Conservation (phyloP, 108 stramenopile species). For the Discostella stelligeroides region DNA sequence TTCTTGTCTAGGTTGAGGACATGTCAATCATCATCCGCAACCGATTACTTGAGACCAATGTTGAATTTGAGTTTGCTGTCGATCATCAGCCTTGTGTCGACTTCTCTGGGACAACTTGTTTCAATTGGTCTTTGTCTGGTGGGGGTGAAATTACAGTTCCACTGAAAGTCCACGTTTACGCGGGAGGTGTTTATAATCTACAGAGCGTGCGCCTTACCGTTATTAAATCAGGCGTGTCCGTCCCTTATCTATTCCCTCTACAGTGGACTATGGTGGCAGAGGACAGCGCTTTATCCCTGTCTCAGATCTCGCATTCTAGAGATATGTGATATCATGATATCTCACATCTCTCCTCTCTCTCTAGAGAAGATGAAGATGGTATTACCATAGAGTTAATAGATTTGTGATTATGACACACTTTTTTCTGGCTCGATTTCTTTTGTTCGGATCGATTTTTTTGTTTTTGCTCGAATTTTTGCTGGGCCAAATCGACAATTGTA, state of each 20-base stretch:
- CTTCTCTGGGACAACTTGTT: constrained; percentile 58
- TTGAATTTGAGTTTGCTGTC: constrained; percentile 66
- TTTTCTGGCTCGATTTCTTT: too few species aligned
- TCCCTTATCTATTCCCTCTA: constrained; percentile 53
- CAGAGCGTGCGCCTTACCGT: constrained; percentile 58
- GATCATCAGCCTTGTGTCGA: constrained; percentile 57
- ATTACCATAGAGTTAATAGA: too few species aligned
- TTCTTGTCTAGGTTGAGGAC: constrained; percentile 43
- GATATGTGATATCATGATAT: too few species aligned
- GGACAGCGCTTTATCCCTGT: constrained; percentile 10
- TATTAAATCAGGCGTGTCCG: constrained; percentile 16
- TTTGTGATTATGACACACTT: too few species aligned
- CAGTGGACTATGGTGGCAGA: constrained; percentile 57
- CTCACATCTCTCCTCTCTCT: too few species aligned
- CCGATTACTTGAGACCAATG: constrained; percentile 53
- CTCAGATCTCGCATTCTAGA: neutral
- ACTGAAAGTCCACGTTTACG: constrained; percentile 59
- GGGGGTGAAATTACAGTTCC: constrained; percentile 65
- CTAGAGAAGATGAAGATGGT: too few species aligned
- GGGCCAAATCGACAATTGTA: too few species aligned
- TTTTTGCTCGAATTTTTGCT: too few species aligned
- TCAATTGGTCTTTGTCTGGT: constrained; percentile 49
- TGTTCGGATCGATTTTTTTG: too few species aligned
- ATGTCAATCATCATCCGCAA: constrained; percentile 64
- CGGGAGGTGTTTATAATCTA: constrained; percentile 71